Conservation (phyloP, 805 yeast species). For the Candida xiaguanensis region DNA sequence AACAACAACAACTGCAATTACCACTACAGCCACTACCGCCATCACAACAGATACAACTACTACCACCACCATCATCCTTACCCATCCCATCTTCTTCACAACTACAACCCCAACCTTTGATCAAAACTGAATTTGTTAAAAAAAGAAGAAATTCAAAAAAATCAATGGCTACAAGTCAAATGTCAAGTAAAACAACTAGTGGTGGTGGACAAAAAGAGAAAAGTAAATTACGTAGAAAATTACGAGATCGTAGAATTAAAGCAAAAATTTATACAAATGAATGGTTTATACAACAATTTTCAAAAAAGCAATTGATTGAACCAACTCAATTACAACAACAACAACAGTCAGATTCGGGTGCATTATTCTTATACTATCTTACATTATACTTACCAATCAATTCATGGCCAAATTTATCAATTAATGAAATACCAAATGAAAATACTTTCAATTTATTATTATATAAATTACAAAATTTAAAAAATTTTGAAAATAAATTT, state of each 20-base stretch:
- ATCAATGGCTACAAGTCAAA: constrained; percentile 32
- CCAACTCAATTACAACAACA: neutral
- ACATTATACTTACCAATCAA: constrained; percentile 11
- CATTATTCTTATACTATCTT: constrained; percentile 10
- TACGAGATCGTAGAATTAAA: constrained; percentile 38
- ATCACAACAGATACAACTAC: no score
- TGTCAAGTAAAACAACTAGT: constrained; percentile 8
- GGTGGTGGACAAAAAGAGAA: constrained; percentile 28
- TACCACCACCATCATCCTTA: no score
- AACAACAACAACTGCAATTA: neutral
- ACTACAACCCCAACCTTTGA: neutral
- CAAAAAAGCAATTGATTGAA: constrained; percentile 7
- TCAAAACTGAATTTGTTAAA: constrained; percentile 6
- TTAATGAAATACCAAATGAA: constrained; percentile 8
- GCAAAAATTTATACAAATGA: constrained; percentile 24
- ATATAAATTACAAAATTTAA: neutral
- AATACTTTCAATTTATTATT: constrained; percentile 8
- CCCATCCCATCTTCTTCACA: no score
- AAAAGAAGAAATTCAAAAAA: constrained; percentile 40
- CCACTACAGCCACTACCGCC: neutral
- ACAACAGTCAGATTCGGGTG: neutral
- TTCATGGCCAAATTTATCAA: constrained; percentile 9
- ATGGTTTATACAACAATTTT: constrained; percentile 14
- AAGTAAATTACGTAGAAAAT: constrained; percentile 41
- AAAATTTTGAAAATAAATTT: constrained; percentile 6